phyloP scores from a whole-genome alignment of 805 yeast genomes.

The Ogataea nitratoaversa region DNA sequence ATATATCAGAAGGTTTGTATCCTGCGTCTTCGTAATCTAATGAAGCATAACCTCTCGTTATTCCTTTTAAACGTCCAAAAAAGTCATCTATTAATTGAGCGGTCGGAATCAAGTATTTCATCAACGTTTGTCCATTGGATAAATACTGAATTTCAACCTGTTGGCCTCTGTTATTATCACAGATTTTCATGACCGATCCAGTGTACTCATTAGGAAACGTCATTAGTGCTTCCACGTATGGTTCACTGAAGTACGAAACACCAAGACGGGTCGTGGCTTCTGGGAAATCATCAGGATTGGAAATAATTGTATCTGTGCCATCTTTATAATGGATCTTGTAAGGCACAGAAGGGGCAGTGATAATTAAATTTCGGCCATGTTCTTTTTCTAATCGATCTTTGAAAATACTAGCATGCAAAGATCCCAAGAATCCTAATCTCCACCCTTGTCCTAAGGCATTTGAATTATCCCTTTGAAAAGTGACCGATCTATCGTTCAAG shows the following conservation, averaged over 20 bases:
- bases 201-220: constrained; percentile 86
- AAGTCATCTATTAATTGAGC: constrained; percentile 92
- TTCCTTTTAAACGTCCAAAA: constrained; percentile 87
- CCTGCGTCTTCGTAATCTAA: constrained; percentile 94
- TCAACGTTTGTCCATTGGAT: constrained; percentile 73
- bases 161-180: constrained; percentile 79
- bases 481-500: constrained; percentile 86
- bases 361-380: constrained; percentile 86
- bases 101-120: constrained; percentile 79
- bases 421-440: constrained; percentile 93
- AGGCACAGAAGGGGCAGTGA: constrained; percentile 96
- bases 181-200: constrained; percentile 81
- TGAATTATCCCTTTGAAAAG: constrained; percentile 85
- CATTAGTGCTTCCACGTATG: constrained; percentile 85
- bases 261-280: constrained; percentile 42
- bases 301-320: constrained; percentile 60
- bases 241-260: constrained; percentile 62
- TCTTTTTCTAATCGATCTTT: constrained; percentile 89
- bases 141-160: constrained; percentile 77
- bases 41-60: constrained; percentile 89
- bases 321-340: constrained; percentile 68
- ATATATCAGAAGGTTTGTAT: constrained; percentile 71
- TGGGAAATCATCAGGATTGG: constrained; percentile 94
- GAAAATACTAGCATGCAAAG: constrained; percentile 92
- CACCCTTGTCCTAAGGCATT: constrained; percentile 96